Evolutionary conservation across 208 protist genomes (phyloP), one percentile per base, ranked within the genome.

Genomic region (Kentomonas sorsogonicus): DNA sequence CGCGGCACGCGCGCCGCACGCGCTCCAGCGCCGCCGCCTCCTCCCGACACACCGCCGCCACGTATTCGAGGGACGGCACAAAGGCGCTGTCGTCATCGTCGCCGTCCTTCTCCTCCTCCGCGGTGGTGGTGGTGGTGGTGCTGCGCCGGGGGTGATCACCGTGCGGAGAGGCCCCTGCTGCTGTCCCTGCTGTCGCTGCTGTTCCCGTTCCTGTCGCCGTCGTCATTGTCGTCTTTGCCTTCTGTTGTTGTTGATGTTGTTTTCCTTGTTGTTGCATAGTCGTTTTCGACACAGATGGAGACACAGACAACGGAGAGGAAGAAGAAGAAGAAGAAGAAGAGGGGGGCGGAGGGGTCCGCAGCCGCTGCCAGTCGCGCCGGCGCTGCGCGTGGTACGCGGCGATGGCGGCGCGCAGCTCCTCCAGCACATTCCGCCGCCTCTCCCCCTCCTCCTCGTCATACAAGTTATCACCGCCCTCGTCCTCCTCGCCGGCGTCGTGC

Each of bases 1-100:
- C 75, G 16, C 71, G 68, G 53, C 86, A 90, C 57, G 90, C 89
- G 29, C 66, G 66, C 26, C 58, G 44, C 63, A 93, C 78, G 9
- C 77, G 75, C 25, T 63, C 72, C 79, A 80, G 79, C 39, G 86
- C 79, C 41, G 72, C 38, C 6, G 74, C 61, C 61, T 93, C 82
- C n/a, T 66, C 44, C 23, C 63, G 77, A 63, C 86, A 93, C 0
- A 93, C 82, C 27, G 63, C 58, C n/a, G 81, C 77, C n/a, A 93
- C 61, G 53, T 90, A 73, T 40, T 89, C 79, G n/a, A 89, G 63
- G 7, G 78, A 79, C 7, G 78, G 69, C 0, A n/a, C n/a, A n/a
- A n/a, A n/a, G n/a, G n/a, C n/a, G n/a, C n/a, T n/a, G n/a, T n/a
- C n/a, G n/a, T n/a, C n/a, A n/a, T n/a, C n/a, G n/a, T n/a, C n/a